Evolutionary conservation across 305 asterid genomes (phyloP).

Genomic region (Galium porrigens): DNA sequence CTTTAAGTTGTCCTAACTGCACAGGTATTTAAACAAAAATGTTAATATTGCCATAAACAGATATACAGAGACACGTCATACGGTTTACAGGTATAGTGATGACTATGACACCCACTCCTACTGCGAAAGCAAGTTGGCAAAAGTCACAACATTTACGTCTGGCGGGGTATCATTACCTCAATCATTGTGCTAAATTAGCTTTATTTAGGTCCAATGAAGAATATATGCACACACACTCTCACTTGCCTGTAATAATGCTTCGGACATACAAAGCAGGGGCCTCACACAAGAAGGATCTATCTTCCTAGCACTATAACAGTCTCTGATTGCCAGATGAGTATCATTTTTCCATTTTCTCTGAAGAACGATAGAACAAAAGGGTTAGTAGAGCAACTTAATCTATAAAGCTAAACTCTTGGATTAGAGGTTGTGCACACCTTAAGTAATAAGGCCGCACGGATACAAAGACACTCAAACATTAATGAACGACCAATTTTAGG

Average conservation of each 20-base stretch:
- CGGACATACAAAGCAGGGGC: constrained; percentile 70
- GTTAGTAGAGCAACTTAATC: constrained; percentile 12
- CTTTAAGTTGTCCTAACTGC: constrained; percentile 71
- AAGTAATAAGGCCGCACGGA: constrained; percentile 79
- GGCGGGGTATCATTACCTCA: not conserved
- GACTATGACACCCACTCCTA: not conserved
- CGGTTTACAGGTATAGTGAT: not conserved
- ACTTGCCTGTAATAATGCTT: constrained; percentile 63
- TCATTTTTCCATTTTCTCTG: constrained; percentile 93
- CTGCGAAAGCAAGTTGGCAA: not conserved
- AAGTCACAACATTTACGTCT: not conserved
- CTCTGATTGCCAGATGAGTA: constrained; percentile 76
- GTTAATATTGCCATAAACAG: not conserved
- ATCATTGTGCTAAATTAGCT: not conserved
- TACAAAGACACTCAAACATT: constrained; percentile 65
- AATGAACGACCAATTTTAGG: constrained; percentile 50
- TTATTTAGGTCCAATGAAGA: not conserved
- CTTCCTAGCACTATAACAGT: constrained; percentile 62
- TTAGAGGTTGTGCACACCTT: constrained; percentile 40
- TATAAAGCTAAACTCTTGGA: constrained; percentile 9
- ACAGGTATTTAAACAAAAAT: not conserved
- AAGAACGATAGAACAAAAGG: constrained; percentile 7
- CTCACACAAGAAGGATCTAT: constrained; percentile 51
- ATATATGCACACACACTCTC: constrained; percentile 13
- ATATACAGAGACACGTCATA: not conserved